Base-by-base conservation (phyloP, 2,329 filamentous ascomycete genomes). In the Arthrinium phaeospermum region DNA sequence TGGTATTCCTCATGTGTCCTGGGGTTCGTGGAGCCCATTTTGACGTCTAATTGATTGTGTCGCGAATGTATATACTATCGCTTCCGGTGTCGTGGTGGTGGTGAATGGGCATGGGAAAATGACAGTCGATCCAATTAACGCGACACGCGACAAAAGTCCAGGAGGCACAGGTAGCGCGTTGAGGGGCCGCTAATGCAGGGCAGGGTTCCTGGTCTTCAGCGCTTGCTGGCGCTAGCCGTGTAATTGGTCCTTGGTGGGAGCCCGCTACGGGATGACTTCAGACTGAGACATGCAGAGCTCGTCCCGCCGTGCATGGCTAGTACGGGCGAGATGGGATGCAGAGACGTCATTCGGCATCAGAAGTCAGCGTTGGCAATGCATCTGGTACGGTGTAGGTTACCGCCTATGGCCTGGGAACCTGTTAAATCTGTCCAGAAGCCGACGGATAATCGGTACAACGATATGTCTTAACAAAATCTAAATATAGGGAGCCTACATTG, bases 1-100 rank as follows among this genome's bases (percentile, higher is more conserved):
- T 98, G 96, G 80, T 95, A 87, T 84, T 99, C 96, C 85, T 98
- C 95, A 79, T 68, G 41, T 22, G 19, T 41, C 34, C 57, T 64
- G 3, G 67, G 67, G 6, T 27, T 68, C 27, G 44, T 68, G n/a
- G 67, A 68, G 41, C 41, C 45, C 67, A 68, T 68, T 6, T 37
- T 64, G 22, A 41, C 12, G 34, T 41, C 19, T 6, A 24, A 64
- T 41, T 64, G 34, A 22, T 34, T 41, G 3, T 64, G 22, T 41
- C 2, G 10, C 57, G 12, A 34, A 0, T 14, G 1, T 37, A 30
- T n/a, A 13, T 41, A 3, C 4, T n/a, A 7, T 64, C 19, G 10
- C 37, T 6, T 22, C 34, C 16, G 6, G 2, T 16, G 6, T 37
- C 10, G 30, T n/a, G 27, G 34, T 64, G 22, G 6, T 57, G n/a